Evolutionary conservation across 2,329 filamentous ascomycete genomes (phyloP).

Genomic region (Fusarium denticulatum): DNA sequence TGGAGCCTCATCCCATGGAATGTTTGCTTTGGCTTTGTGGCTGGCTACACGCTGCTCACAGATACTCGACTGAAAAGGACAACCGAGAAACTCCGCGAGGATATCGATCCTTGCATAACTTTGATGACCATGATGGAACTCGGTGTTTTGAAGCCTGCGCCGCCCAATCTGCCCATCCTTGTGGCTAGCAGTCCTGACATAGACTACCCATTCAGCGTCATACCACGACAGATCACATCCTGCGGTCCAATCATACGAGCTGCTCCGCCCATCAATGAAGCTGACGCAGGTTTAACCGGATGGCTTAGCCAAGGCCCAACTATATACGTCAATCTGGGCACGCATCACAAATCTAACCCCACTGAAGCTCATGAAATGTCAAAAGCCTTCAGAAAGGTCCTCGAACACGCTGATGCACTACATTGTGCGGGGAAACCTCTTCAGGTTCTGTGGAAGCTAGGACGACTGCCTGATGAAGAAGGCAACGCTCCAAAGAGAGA

Average conservation of each 20-base stretch:
- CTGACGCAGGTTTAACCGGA: background rate
- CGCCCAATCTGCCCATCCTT: background rate
- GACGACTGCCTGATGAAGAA: background rate
- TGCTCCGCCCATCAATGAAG: fast-evolving
- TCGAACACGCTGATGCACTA: background rate
- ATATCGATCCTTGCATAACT: too few relatives aligned
- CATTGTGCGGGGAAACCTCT: background rate
- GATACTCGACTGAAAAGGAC: background rate
- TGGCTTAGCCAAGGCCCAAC: background rate
- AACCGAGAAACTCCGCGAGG: too few relatives aligned
- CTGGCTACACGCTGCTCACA: background rate
- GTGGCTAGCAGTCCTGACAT: background rate
- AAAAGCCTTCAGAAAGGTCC: background rate
- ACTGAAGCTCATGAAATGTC: background rate
- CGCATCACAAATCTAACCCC: background rate
- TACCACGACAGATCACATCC: background rate
- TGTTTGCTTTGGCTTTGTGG: background rate
- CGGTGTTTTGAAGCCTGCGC: background rate
- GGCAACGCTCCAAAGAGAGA: background rate
- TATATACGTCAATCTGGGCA: background rate
- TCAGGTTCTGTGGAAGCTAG: background rate
- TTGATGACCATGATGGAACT: slow-evolving; percentile 3
- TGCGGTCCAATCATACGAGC: background rate
- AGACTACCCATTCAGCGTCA: background rate
- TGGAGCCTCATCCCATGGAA: background rate